Evolutionary conservation across 805 yeast species (phyloP), one percentile per base, ranked within the genome.

Genomic region (Trichomonascus vanleenenianus): DNA sequence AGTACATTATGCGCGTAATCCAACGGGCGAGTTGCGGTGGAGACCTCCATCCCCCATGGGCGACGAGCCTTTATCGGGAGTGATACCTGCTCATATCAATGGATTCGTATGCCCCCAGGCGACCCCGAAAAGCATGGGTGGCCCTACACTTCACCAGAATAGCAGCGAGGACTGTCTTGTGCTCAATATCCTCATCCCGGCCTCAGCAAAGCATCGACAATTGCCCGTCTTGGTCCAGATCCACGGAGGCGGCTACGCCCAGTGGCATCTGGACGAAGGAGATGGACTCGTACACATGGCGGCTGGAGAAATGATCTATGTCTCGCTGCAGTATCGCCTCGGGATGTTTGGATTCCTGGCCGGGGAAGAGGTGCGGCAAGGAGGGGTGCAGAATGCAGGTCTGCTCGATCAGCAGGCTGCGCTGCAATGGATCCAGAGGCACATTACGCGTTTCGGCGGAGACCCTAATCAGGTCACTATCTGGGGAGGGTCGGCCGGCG

Each of bases 401-500:
- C 46, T 68, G 3, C 52, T 56, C 35, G 73, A 68, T 45, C 70
- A 63, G 43, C 52, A 64, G 12, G 39, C 44, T 15, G 72, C 68
- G 2, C 50, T 65, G 22, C 53, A 59, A 14, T 68, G 73, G 73
- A 56, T 61, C 14, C 48, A 56, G 33, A 56, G 58, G 33, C 59
- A 67, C 50, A 67, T 67, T 41, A 51, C 38, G 9, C 40, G 45
- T 30, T 67, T 68, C 50, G 71, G 71, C 11, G 72, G 73, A 20
- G 57, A 68, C 45, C 59, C 65, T 1, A 49, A 54, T 25, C 52
- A 50, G 45, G 59, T 68, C 14, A 65, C 70, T 1, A 51, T 68
- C n/a, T 56, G 62, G 51, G 72, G 73, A 7, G 65, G 64, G 49
- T 53, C 62, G 37, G 71, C 73, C 7, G 73, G 73, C 20, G 70